Base-by-base conservation (phyloP, 208 protist genomes). In the Crithidia sp. region DNA sequence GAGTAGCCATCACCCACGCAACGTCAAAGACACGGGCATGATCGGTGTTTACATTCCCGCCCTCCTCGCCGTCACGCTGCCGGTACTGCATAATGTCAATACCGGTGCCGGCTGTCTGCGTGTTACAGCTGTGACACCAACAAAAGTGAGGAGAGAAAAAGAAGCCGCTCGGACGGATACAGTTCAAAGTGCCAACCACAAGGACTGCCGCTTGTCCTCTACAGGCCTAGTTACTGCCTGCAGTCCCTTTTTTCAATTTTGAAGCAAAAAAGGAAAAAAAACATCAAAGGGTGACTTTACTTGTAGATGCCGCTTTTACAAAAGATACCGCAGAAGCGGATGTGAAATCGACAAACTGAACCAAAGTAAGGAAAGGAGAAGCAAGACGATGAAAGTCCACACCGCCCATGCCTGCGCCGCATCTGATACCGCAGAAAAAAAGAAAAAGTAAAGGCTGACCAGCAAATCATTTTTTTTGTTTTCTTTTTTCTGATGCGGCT, bases 61-160 rank as follows among this genome's bases (percentile, higher is more conserved):
- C 45, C 39, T 2, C 8, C 6, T 39, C 4, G 39, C 50, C 63
- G 50, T 58, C 40, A 37, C 49, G 50, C 39, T 68, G 47, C 50
- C 4, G 28, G 63, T 50, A 68, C 36, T 66, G 60, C 60, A 40
- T 66, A 41, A 16, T 54, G 60, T 66, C 60, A 66, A 66, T 54
- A 66, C 60, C 60, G 17, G 60, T 45, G 45, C 19, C 9, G 7
- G 54, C 52, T 54, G 45, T 43, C 45, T 13, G 17, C n/a, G 45
- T 67, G 54, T 56, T 12, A 50, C 7, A 47, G 16, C 3, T 45
- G 39, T 76, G 64, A 71, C 19, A 71, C 40, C 36, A 59, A 69
- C 44, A 71, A 66, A 2, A 45, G 52, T 36, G 49, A 52, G 17
- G 28, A 55, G 61, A 64, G 66, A 70, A 55, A 57, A 75, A 71